Evolutionary conservation across 345 rosid species (phyloP), one percentile per base, ranked within the genome.

Genomic region (Odontarrhena argentea): DNA sequence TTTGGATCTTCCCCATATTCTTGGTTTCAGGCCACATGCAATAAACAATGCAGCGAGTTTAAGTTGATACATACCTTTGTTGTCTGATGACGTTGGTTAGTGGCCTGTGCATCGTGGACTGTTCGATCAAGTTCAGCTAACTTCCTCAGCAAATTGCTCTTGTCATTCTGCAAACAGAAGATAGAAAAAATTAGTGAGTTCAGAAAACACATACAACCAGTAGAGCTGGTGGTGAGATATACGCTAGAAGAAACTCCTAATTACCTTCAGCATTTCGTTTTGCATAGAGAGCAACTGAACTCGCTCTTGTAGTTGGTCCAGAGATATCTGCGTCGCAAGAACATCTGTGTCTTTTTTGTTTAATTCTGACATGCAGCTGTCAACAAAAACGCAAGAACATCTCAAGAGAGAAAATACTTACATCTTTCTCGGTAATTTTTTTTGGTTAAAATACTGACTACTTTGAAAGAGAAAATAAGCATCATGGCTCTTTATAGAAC

Each of bases 191-290:
- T 51, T 35, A 41, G 56, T 8, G 24, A 35, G 11, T 41, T 11
- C 15, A 43, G 42, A 28, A 15, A 54, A 32, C 48, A 49, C 41
- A 42, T 18, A 41, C 9, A 50, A 22, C 22, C 38, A 51, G 11
- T 37, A 26, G 32, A 50, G 26, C 25, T 41, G 51, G 68, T 15
- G 15, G 44, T 12, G 25, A 47, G 43, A 66, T 12, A 35, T 14
- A 7, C 46, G 11, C 44, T 60, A 36, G 54, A 61, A 34, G 22
- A 45, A 63, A 68, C 68, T 57, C 18, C 9, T 43, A 44, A 45
- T 72, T 40, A 77, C 97, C 86, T 93, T 89, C 55, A 89, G 67
- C 92, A 93, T 81, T 76, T 85, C 87, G 65, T 93, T 87, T 76
- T 93, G 96, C 51, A 88, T 83, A 8, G 86, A 77, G 55, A 89